These are phyloP conservation scores for Marasmius sp. DNA, from an alignment of 1,284 basidiomycete species.

Conservation along the genomic window DNA sequence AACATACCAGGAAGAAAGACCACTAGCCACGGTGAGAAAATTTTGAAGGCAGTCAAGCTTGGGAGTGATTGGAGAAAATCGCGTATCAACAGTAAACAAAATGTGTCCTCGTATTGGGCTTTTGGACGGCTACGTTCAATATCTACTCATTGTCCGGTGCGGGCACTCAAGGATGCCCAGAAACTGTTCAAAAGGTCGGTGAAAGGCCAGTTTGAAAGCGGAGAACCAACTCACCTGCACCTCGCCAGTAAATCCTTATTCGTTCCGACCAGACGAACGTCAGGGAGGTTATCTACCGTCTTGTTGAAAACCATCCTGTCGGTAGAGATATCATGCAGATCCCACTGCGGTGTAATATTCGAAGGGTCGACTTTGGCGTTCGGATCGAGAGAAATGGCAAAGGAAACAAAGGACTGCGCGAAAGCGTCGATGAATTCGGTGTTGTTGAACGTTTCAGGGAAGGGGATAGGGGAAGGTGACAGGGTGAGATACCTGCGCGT, in stretches of 20 bases:
- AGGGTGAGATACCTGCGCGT: neutral
- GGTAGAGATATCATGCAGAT: slow-evolving; percentile 3
- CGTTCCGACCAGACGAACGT: slow-evolving; percentile 2
- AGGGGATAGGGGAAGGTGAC: neutral
- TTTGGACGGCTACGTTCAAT: neutral
- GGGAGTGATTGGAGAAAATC: too few species aligned
- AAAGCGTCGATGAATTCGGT: slow-evolving; percentile 23
- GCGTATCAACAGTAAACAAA: too few species aligned
- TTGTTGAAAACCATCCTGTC: slow-evolving; percentile 21
- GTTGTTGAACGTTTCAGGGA: slow-evolving; percentile 17
- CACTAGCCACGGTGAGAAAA: too few species aligned
- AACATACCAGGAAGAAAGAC: too few species aligned
- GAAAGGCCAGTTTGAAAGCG: neutral
- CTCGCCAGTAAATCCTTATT: slow-evolving; percentile 3
- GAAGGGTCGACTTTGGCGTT: slow-evolving; percentile 19
- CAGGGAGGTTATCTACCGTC: slow-evolving; percentile 8
- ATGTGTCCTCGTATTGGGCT: too few species aligned
- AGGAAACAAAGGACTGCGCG: slow-evolving; percentile 19
- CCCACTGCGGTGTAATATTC: slow-evolving; percentile 23
- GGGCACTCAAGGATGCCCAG: slow-evolving; percentile 8
- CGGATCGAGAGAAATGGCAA: slow-evolving; percentile 21
- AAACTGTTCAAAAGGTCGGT: neutral
- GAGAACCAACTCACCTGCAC: slow-evolving; percentile 11
- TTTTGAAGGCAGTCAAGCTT: too few species aligned
- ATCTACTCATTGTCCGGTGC: slow-evolving; percentile 8